Percentiles rank a stretch among this genome's conserved stretches.
phyloP scores from a whole-genome alignment of 176 grass and related monocot species.

The Pontederia crassipes region DNA sequence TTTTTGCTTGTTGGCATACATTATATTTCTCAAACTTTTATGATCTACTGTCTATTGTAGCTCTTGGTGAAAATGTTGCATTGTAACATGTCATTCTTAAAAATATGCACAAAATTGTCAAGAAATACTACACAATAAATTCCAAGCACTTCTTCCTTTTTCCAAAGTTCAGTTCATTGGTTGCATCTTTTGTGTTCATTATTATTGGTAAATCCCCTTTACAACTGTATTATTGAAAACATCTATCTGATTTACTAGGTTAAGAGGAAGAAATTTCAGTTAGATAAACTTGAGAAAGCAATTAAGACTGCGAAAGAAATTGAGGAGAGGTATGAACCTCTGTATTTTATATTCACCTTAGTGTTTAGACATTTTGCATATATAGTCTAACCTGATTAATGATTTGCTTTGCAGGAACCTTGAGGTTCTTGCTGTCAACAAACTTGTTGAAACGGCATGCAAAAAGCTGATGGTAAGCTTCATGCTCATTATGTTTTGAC shows the following conservation, averaged over 20 bases:
- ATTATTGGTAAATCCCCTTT: background rate
- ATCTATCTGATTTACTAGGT: constrained; percentile 30
- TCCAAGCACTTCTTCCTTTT: no score
- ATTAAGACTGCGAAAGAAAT: constrained; percentile 42
- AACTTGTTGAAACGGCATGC: constrained; percentile 63
- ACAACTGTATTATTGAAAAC: background rate
- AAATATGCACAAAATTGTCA: no score
- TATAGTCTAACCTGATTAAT: constrained; percentile 7
- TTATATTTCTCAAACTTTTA: no score
- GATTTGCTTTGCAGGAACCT: constrained; percentile 40
- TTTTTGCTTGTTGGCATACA: background rate
- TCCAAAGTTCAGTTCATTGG: no score
- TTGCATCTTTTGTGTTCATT: no score
- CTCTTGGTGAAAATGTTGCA: no score
- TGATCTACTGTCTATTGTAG: no score
- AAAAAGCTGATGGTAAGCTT: constrained; percentile 52
- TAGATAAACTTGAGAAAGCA: constrained; percentile 43
- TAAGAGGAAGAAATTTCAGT: constrained; percentile 34
- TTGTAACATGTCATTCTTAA: no score
- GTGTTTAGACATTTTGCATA: constrained; percentile 1
- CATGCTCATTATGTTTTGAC: background rate
- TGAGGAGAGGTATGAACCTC: constrained; percentile 43
- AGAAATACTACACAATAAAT: no score
- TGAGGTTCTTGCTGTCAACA: constrained; percentile 72
- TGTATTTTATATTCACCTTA: background rate